A percentile compares a stretch with the other conserved stretches of the same genome.
These are phyloP conservation scores for Juncus effusus DNA, from an alignment of 176 grass and related monocot species.

Conservation along the genomic window DNA sequence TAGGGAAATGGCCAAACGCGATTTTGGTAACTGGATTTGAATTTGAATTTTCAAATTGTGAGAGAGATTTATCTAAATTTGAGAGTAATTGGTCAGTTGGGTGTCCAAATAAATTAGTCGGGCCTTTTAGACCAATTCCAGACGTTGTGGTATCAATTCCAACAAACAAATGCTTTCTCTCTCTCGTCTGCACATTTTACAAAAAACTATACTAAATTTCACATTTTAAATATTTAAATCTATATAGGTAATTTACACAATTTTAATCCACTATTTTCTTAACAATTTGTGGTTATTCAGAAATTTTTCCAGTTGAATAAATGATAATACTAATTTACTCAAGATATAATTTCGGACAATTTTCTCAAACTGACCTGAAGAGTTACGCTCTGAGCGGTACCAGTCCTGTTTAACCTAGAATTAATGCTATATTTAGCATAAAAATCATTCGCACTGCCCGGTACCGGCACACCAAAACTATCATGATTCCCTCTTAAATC, in stretches of 20 bases:
- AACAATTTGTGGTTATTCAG: too few relatives aligned
- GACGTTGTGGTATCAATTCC: constrained; percentile 87
- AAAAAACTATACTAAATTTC: constrained; percentile 4
- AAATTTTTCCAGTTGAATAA: too few relatives aligned
- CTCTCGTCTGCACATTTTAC: constrained; percentile 64
- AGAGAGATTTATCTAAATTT: constrained; percentile 57
- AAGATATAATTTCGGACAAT: too few relatives aligned
- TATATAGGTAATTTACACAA: background rate
- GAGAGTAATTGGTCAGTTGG: constrained; percentile 67
- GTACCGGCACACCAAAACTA: constrained; percentile 60
- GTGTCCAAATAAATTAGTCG: constrained; percentile 93
- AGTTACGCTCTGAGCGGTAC: constrained; percentile 66
- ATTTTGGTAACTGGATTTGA: constrained; percentile 63
- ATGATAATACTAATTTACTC: too few relatives aligned
- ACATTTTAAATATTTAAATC: background rate
- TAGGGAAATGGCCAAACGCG: constrained; percentile 68
- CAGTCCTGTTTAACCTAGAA: constrained; percentile 40
- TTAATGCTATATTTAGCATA: constrained; percentile 84
- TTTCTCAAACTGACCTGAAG: constrained; percentile 51
- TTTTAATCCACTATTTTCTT: background rate
- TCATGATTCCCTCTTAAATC: constrained; percentile 95
- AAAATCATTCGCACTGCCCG: constrained; percentile 62
- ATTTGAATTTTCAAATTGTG: constrained; percentile 55
- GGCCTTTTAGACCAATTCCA: constrained; percentile 57
- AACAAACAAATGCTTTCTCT: constrained; percentile 78